Base-by-base conservation (phyloP, 2,329 filamentous ascomycete species). In the Aureobasidium sp. region DNA sequence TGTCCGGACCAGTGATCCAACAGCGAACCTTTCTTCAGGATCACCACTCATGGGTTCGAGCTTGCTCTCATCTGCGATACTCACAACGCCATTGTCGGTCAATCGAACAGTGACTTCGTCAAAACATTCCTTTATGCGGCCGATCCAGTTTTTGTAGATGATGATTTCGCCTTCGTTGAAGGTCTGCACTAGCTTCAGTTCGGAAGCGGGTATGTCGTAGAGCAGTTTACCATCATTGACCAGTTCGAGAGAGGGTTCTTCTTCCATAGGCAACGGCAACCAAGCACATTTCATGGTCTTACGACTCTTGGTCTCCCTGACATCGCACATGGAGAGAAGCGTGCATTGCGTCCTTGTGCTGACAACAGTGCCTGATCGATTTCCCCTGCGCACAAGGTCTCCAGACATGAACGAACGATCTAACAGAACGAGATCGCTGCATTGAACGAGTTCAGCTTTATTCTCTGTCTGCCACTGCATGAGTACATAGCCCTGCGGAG, bases 81-180 rank as follows among this genome's bases (percentile, higher is more conserved):
- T 76, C 9, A 85, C 83, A 3, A 85, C 77, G 36, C 76, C 80
- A 52, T 78, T 79, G 68, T 85, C 80, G 7, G 73, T 68, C 13
- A 86, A 74, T 45, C 74, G 77, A 30, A 86, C 64, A 2, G 79
- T 75, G 15, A 84, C 74, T 57, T 81, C 77, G 52, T 80, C 76
- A 34, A 76, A 73, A 48, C 81, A 73, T 2, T 78, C 74, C 55
- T 79, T 75, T 5, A 86, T 76, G 11, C 78, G 71, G 1, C 84
- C 84, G 4, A 86, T 68, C 80, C 83, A 85, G 65, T 81, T 77
- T 21, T 78, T 73, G 67, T 80, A 82, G 13, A 84, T 73, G 27
- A 85, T 74, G 36, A 81, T 73, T 58, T 82, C 79, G 5, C 80
- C 81, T 63, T 79, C 77, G 6, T 73, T 68, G 64, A 77, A 79